Evolutionary conservation across 2,329 filamentous ascomycete genomes (phyloP), one percentile per base, ranked within the genome.

Genomic region (Colletotrichum somersetense): DNA sequence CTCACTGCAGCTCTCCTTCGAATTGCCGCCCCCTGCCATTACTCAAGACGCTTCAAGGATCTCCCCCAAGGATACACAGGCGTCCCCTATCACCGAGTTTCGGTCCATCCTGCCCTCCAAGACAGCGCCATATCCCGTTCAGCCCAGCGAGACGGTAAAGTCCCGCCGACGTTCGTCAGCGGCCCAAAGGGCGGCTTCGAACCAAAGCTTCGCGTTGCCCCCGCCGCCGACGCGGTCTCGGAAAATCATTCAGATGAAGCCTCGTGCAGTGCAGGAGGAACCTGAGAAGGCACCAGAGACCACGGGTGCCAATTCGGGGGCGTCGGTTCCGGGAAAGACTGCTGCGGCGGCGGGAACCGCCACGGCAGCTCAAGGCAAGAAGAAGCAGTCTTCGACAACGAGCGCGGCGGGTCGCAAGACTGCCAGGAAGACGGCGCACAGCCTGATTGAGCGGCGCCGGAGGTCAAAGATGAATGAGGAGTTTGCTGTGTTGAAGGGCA

Each of bases 221-320:
- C 96, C 96, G 12, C 96, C 96, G 20, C 96, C 96, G 0, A 97
- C 95, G 3, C 88, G 96, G 74, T 93, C 94, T 53, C 92, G 96
- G 77, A 98, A 97, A 84, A 98, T 99, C 80, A 98, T 98, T 71
- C 96, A 98, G 83, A 97, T 98, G 95, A 97, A 97, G 82, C 96
- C 89, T 23, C 83, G 85, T 35, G 20, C 62, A 20, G 77, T 81
- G 40, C 83, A 89, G 75, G 79, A 85, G 72, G 79, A 83, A 66
- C 75, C 79, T 46, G 74, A 75, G 30, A 76, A 78, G 53, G 72
- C 63, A 53, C 38, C 74, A 46, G 74, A 74, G 63, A 65, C 76
- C 35, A 66, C 78, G 12, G 16, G 42, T 18, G 46, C 53, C 55
- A 66, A 71, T 55, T 61, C 69, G 35, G 62, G 48, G 23, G 23